Evolutionary conservation across 192 early-diverging fungal species (phyloP).

Genomic region (Coemansia sp.): DNA sequence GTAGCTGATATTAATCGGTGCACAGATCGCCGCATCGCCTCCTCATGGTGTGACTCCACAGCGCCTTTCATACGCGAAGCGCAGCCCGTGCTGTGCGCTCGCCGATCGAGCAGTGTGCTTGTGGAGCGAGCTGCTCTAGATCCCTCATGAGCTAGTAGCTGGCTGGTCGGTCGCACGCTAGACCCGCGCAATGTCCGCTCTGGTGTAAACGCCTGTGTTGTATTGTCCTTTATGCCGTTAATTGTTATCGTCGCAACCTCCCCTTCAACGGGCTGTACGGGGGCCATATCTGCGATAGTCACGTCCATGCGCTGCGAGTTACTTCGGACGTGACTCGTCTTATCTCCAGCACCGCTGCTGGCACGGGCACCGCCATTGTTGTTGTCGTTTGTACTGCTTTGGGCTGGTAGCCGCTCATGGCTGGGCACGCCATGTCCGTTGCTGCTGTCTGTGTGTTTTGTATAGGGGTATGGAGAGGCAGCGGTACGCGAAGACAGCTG

Average conservation of each 20-base stretch:
- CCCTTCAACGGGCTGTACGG: no score
- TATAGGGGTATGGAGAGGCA: slow-evolving; percentile 29
- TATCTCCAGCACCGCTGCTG: neutral
- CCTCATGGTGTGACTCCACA: slow-evolving; percentile 25
- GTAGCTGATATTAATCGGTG: slow-evolving; percentile 46
- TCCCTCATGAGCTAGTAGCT: neutral
- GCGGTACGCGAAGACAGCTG: slow-evolving; percentile 26
- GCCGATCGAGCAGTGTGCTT: slow-evolving; percentile 26
- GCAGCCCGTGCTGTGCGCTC: slow-evolving; percentile 8
- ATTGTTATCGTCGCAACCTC: neutral
- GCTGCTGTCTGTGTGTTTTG: slow-evolving; percentile 8
- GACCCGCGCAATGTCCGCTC: neutral
- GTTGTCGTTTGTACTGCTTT: neutral
- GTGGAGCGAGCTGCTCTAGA: slow-evolving; percentile 3
- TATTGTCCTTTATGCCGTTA: neutral
- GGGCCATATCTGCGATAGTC: neutral
- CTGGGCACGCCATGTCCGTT: neutral
- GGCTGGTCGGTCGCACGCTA: neutral
- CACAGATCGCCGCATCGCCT: slow-evolving; percentile 42
- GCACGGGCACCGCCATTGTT: neutral
- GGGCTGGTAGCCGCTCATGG: neutral
- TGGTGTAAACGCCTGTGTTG: neutral
- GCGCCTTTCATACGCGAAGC: slow-evolving; percentile 5
- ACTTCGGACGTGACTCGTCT: neutral
- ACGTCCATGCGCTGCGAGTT: neutral